These are phyloP conservation scores for Fraxinus xanthoxyloides DNA, from an alignment of 305 asterid genomes.

Conservation along the genomic window DNA sequence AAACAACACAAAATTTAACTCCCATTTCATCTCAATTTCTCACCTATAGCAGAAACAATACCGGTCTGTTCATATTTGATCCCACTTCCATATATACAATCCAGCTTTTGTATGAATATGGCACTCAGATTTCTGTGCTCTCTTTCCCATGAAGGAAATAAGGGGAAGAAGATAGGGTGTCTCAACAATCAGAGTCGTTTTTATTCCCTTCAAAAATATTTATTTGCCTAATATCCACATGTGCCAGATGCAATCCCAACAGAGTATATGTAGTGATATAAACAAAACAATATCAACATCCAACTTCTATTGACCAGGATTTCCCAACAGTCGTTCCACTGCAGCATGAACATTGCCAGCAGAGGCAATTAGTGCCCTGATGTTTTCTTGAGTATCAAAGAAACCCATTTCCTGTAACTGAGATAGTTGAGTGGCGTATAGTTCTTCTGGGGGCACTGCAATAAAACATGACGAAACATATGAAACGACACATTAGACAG, in stretches of 20 bases:
- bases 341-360: conserved; percentile 67
- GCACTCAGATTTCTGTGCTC: background rate
- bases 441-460: conserved; percentile 60
- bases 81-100: background rate
- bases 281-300: background rate
- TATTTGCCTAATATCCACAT: background rate
- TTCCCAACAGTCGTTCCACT: conserved; percentile 58
- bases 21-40: background rate
- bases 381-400: conserved; percentile 53
- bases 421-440: conserved; percentile 47
- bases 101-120: background rate
- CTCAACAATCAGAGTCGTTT: background rate
- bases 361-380: conserved; percentile 51
- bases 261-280: background rate
- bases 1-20: background rate
- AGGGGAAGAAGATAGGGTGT: background rate
- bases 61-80: background rate
- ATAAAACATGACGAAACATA: background rate
- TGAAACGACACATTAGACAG: too few relatives aligned
- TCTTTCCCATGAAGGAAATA: background rate
- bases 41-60: background rate
- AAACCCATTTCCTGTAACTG: conserved; percentile 66
- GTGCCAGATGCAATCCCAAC: background rate
- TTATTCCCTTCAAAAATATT: background rate
- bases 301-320: conserved; percentile 28